A percentile compares a stretch with the other conserved stretches of the same genome.
These are phyloP conservation scores for Malassezia arunalokei DNA, from an alignment of 1,284 basidiomycete genomes.

Conservation along the genomic window DNA sequence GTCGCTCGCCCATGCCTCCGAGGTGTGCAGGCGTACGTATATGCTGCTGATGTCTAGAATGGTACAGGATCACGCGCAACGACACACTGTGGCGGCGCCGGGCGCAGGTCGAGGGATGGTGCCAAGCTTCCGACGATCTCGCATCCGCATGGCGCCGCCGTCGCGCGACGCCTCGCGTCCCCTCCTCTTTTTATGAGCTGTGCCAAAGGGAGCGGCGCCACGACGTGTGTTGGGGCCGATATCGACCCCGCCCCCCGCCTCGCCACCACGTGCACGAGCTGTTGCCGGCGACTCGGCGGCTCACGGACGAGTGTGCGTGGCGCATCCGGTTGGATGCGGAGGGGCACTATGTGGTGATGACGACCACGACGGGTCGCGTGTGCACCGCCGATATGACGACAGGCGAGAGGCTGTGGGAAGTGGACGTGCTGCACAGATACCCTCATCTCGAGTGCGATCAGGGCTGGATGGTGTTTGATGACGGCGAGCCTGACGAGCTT, in stretches of 20 bases:
- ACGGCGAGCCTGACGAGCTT: constrained; percentile 20
- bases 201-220: not conserved
- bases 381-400: constrained; percentile 16
- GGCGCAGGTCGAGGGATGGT: not conserved
- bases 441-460: constrained; percentile 33
- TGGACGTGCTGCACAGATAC: constrained; percentile 4
- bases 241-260: not conserved
- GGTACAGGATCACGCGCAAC: not conserved
- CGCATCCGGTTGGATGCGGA: constrained; percentile 32
- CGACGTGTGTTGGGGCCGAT: constrained; percentile 6
- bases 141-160: constrained; percentile 2
- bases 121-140: constrained; percentile 3
- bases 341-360: constrained; percentile 25
- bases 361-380: constrained; percentile 14
- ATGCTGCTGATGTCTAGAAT: not conserved
- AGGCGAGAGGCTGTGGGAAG: constrained; percentile 23
- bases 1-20: too few species aligned
- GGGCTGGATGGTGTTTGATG: constrained; percentile 34
- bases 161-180: too few species aligned
- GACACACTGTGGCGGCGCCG: constrained; percentile 1
- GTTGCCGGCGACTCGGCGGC: constrained; percentile 6
- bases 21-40: too few species aligned
- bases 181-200: not conserved
- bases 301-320: constrained; percentile 20
- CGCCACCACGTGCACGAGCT: not conserved